Base-by-base conservation (phyloP, 768 basidiomycete species). In the Tulasnella sp. region DNA sequence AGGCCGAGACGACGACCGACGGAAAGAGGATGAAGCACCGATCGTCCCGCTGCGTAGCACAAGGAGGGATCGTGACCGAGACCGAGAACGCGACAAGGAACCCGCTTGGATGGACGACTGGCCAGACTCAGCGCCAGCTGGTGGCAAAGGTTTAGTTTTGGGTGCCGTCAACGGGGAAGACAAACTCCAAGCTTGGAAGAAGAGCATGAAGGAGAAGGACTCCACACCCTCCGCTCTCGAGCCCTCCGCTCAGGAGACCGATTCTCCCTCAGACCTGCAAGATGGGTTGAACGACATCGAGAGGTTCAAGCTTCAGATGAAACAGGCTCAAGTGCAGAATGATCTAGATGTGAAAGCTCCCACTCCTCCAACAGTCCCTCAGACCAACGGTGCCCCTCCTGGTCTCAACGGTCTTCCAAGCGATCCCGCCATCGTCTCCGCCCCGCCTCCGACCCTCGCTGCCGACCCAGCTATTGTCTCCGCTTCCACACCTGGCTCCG, bases 61-160 rank as follows among this genome's bases (percentile, higher is more conserved):
- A 84, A 44, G 80, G 85, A 86, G 62, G 81, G 76, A 71, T 21
- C 85, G 87, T 21, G 86, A 89, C 77, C 80, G 85, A 73, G 89
- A 88, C 86, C 75, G 91, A 91, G 82, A 87, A n/a, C 86, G 87
- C 73, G 88, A 80, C 38, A 94, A 93, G 83, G 94, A 95, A 83
- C 94, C 94, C 34, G 94, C 94, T 24, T 96, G 94, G 94, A 96
- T 96, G 94, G 94, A 95, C 81, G 91, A 93, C 27, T 94, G 94
- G 83, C 94, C 18, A 88, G 86, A 75, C 62, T 79, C 34, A 88
- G 88, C 34, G 84, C 90, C 24, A 86, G 85, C 71, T 34, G 38
- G 38, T 73, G 78, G 78, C 42, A 86, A 87, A 72, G 92, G 92
- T 19, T 91, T 93, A 76, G 44, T 79, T 14, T 87, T 93, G 77